Evolutionary conservation across 192 early-diverging fungal species (phyloP).

Genomic region (Thoreauomyces humboldtii): DNA sequence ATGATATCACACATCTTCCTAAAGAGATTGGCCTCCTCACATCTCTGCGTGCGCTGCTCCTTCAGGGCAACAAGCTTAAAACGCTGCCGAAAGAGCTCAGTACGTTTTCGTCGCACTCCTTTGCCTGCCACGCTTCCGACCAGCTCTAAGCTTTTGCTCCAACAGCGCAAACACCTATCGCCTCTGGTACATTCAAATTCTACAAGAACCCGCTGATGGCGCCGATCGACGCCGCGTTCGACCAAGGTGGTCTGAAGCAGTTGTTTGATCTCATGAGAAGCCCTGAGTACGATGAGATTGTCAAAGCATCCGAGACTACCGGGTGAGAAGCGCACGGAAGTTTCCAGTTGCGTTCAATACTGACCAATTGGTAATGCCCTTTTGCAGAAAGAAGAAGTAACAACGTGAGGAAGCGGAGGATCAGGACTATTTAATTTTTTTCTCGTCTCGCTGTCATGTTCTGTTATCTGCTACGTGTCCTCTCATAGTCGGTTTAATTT

Average conservation of each 20-base stretch:
- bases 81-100: constrained; percentile 26
- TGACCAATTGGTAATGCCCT: too few species aligned
- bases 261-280: constrained; percentile 28
- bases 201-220: constrained; percentile 29
- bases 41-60: constrained; percentile 2
- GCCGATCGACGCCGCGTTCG: constrained; percentile 22
- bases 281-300: constrained; percentile 1
- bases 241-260: constrained; percentile 20
- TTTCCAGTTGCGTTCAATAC: too few species aligned
- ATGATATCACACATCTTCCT: constrained; percentile 33
- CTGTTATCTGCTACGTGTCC: too few species aligned
- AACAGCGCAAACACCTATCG: constrained; percentile 22
- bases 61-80: constrained; percentile 43
- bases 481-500: too few species aligned
- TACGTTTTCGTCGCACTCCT: background rate
- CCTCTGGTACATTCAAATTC: background rate
- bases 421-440: too few species aligned
- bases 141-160: background rate
- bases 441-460: too few species aligned
- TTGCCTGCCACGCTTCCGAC: background rate
- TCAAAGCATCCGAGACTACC: too few species aligned
- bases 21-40: constrained; percentile 25
- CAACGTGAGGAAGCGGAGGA: too few species aligned
- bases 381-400: too few species aligned
- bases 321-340: too few species aligned